A percentile compares a stretch with the other conserved stretches of the same genome.
Conservation (phyloP, 352 stramenopile species). For the Globisporangium spinosum region DNA sequence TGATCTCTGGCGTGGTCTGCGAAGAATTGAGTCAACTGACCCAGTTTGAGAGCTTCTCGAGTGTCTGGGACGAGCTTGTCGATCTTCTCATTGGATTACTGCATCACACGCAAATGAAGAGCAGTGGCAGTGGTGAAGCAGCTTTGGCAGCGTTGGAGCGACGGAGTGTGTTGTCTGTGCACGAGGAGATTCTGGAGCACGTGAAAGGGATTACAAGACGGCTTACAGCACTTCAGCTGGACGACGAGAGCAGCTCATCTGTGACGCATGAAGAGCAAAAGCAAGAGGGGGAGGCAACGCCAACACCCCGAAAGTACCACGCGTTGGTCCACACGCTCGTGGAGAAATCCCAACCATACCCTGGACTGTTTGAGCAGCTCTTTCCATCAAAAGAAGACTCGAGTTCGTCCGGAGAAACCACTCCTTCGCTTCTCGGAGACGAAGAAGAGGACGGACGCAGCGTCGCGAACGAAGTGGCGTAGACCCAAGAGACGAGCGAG, state of each 20-base stretch:
- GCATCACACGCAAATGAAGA: constrained; percentile 43
- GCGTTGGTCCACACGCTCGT: constrained; percentile 51
- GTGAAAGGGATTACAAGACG: constrained; percentile 56
- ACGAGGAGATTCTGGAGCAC: constrained; percentile 77
- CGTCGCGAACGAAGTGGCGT: constrained; percentile 8
- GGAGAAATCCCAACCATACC: constrained; percentile 48
- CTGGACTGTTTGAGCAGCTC: constrained; percentile 45
- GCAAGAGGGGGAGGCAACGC: background rate
- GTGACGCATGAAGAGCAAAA: background rate
- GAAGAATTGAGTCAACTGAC: constrained; percentile 52
- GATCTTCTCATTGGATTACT: constrained; percentile 53
- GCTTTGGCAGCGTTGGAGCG: constrained; percentile 58
- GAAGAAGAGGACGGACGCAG: background rate
- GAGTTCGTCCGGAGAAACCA: constrained; percentile 21
- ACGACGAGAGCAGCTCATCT: constrained; percentile 14
- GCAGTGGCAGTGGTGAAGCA: constrained; percentile 17
- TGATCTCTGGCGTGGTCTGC: constrained; percentile 61
- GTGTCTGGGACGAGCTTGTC: constrained; percentile 53
- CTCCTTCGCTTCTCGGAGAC: constrained; percentile 15
- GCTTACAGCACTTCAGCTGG: constrained; percentile 34
- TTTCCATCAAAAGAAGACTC: constrained; percentile 51
- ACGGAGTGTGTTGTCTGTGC: constrained; percentile 51
- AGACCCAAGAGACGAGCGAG: background rate
- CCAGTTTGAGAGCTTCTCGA: constrained; percentile 33
- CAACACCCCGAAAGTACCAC: constrained; percentile 12